Evolutionary conservation across 2,329 filamentous ascomycete genomes (phyloP).

Genomic region (Cladosporium velox): DNA sequence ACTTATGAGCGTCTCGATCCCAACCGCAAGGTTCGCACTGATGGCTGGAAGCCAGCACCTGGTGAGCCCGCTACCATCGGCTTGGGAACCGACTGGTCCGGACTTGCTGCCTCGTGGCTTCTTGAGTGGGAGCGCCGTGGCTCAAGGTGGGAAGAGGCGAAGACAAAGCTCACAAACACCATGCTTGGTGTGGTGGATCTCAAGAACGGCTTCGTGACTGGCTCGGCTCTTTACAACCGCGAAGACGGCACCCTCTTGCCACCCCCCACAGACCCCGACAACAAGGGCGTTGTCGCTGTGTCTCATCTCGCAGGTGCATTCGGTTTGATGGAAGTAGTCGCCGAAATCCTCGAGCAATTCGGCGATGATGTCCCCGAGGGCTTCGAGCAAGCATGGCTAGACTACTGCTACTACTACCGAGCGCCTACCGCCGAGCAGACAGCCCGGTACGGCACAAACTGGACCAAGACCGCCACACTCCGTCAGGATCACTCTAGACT

Average conservation of each 20-base stretch:
- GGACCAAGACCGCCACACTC: conserved; percentile 45
- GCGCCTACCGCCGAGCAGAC: conserved; percentile 53
- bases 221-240: conserved; percentile 55
- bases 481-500: conserved; percentile 61
- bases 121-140: conserved; percentile 62
- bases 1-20: conserved; percentile 58
- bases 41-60: conserved; percentile 51
- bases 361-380: conserved; percentile 48
- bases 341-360: conserved; percentile 56
- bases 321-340: conserved; percentile 59
- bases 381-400: conserved; percentile 59
- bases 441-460: conserved; percentile 55
- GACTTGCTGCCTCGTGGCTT: conserved; percentile 59
- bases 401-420: conserved; percentile 62
- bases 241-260: conserved; percentile 53
- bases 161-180: conserved; percentile 52
- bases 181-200: conserved; percentile 56
- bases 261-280: conserved; percentile 55
- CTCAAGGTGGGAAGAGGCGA: conserved; percentile 55
- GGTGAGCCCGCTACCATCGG: conserved; percentile 51
- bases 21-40: conserved; percentile 59
- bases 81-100: conserved; percentile 62
- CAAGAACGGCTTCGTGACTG: conserved; percentile 62
- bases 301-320: conserved; percentile 62
- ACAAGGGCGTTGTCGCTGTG: conserved; percentile 54